Conservation (phyloP, 2,329 filamentous ascomycete species). For the Didymella arachidicola region DNA sequence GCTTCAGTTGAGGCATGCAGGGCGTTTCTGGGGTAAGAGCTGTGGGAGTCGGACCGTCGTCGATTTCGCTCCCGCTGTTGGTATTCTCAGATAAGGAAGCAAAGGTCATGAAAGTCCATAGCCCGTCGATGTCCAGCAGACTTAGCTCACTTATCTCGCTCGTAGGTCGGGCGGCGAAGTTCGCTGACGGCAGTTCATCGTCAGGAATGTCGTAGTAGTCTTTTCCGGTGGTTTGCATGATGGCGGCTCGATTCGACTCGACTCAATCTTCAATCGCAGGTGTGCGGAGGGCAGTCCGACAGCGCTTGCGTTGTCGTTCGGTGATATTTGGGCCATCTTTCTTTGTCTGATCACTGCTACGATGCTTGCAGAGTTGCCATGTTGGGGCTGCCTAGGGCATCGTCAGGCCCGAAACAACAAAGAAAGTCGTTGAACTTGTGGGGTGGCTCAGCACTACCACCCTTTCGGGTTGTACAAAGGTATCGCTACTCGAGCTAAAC, state of each 20-base stretch:
- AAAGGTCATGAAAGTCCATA: conserved; percentile 22
- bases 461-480: conserved; percentile 12
- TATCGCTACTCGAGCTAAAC: background rate
- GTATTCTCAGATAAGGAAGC: conserved; percentile 10
- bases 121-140: conserved; percentile 17
- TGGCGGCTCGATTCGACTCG: background rate
- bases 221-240: conserved; percentile 22
- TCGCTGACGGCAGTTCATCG: conserved; percentile 33
- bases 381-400: conserved; percentile 17
- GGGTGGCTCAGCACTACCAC: conserved; percentile 14
- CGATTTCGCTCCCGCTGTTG: conserved; percentile 24
- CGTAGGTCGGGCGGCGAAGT: conserved; percentile 35
- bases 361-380: conserved; percentile 13
- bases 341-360: conserved; percentile 10
- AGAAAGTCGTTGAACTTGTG: conserved; percentile 8
- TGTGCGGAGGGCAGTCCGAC: conserved; percentile 14
- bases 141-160: conserved; percentile 34
- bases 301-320: conserved; percentile 8
- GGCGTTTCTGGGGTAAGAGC: conserved; percentile 9
- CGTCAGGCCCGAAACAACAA: conserved; percentile 11
- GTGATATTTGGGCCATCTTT: conserved; percentile 15
- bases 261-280: conserved; percentile 10
- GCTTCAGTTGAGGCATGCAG: conserved; percentile 10
- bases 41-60: conserved; percentile 19
- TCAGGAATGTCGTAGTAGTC: conserved; percentile 36